Conservation (phyloP, 2,329 filamentous ascomycete species). For the Pleoardoris graminearum region DNA sequence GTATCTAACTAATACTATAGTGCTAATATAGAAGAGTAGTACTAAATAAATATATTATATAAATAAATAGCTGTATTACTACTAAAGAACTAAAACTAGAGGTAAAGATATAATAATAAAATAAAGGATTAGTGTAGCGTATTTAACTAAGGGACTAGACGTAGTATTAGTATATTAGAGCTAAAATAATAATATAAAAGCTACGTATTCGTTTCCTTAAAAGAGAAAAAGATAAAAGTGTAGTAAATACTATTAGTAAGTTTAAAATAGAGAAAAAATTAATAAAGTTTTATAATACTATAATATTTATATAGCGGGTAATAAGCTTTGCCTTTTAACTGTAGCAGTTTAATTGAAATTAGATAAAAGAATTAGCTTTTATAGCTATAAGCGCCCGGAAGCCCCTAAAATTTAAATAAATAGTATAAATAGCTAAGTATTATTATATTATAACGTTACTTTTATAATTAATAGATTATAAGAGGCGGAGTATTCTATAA, state of each 20-base stretch:
- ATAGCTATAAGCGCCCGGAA: background rate
- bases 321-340: conserved; percentile 3
- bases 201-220: conserved; percentile 11
- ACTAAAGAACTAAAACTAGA: conserved; percentile 2
- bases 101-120: background rate
- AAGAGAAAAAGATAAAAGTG: conserved; percentile 6
- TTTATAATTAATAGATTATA: conserved; percentile 9
- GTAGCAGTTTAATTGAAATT: background rate
- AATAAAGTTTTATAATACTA: background rate
- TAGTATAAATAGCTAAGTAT: conserved; percentile 1
- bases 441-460: conserved; percentile 16
- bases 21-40: background rate
- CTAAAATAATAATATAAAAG: conserved; percentile 10
- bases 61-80: background rate
- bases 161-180: conserved; percentile 7
- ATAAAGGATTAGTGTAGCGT: conserved; percentile 10
- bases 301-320: background rate
- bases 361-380: conserved; percentile 1
- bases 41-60: conserved; percentile 9
- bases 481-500: conserved; percentile 10
- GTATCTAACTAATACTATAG: background rate
- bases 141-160: conserved; percentile 3
- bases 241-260: conserved; percentile 9
- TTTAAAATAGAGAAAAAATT: conserved; percentile 2
- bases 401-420: background rate